Base-by-base conservation (phyloP, 83 land plant species). In the Larix sibirica region DNA sequence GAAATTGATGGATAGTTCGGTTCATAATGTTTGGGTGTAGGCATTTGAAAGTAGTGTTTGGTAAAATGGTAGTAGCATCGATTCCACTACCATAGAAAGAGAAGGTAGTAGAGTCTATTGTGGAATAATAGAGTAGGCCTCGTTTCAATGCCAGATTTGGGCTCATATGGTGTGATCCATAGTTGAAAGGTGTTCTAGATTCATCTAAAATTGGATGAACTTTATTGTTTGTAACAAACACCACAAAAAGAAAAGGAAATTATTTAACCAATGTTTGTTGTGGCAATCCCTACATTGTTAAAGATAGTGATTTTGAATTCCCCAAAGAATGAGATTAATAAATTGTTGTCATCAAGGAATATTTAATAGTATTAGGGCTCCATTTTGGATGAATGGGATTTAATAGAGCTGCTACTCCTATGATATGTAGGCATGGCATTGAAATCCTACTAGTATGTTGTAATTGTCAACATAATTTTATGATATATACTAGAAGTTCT, bases 1-100 rank as follows among this genome's bases (percentile, higher is more conserved):
- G 92, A 83, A 14, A 96, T 42, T 56, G 97, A 92, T 38, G 98
- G 98, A 79, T 96, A 88, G 85, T 96, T 96, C 84, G 94, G 94
- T 42, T 90, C 75, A 65, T 62, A 58, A 9, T 87, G 36, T 0
- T 85, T 47, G n/a, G 85, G 87, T n/a, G 85, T 0, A 95, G 97
- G 83, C 98, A 96, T 20, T 74, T 83, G 82, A 86, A 82, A 8
- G 64, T 33, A 2, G 84, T 62, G 83, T 88, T 87, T 3, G 77
- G 68, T 67, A 47, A 47, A 47, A 67, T 54, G 40, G 47, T 8
- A 2, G 81, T 83, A 42, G 47, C 2, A 47, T 47, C 9, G 9
- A 8, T 10, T 47, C 54, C 70, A 66, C 83, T 73, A 70, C 83
- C 60, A 88, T 97, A 90, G 87, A 81, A 86, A 96, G 80, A 86